Evolutionary conservation across 2,329 filamentous ascomycete genomes (phyloP).

Genomic region (Setomelanomma holmii): DNA sequence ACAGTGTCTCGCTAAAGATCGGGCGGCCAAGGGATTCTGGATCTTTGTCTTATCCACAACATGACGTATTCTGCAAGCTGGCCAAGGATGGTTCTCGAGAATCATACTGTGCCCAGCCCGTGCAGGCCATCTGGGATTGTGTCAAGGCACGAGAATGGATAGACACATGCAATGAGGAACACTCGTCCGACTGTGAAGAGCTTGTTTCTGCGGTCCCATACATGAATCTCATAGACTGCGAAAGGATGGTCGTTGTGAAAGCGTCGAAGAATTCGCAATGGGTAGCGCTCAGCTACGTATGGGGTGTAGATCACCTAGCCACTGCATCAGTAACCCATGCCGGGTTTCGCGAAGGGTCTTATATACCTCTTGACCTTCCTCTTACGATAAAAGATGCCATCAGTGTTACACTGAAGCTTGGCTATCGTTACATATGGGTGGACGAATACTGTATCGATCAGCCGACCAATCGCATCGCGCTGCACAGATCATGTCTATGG

Average conservation of each 20-base stretch:
- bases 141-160: too few species aligned
- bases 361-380: not conserved
- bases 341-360: not conserved
- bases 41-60: too few species aligned
- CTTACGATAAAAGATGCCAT: slow-evolving; percentile 6
- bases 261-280: not conserved
- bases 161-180: too few species aligned
- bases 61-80: too few species aligned
- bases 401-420: not conserved
- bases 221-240: slow-evolving; percentile 3
- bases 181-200: too few species aligned
- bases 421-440: slow-evolving; percentile 8
- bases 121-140: too few species aligned
- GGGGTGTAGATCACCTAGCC: not conserved
- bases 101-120: too few species aligned
- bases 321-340: not conserved
- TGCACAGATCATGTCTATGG: slow-evolving; percentile 14
- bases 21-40: too few species aligned
- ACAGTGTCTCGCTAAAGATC: too few species aligned
- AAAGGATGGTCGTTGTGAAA: not conserved
- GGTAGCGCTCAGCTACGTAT: slow-evolving; percentile 8
- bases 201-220: not conserved
- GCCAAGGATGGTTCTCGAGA: too few species aligned
- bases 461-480: not conserved
- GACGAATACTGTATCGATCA: slow-evolving; percentile 11